phyloP scores from a whole-genome alignment of 768 basidiomycete species.

The Naganishia kalamii region DNA sequence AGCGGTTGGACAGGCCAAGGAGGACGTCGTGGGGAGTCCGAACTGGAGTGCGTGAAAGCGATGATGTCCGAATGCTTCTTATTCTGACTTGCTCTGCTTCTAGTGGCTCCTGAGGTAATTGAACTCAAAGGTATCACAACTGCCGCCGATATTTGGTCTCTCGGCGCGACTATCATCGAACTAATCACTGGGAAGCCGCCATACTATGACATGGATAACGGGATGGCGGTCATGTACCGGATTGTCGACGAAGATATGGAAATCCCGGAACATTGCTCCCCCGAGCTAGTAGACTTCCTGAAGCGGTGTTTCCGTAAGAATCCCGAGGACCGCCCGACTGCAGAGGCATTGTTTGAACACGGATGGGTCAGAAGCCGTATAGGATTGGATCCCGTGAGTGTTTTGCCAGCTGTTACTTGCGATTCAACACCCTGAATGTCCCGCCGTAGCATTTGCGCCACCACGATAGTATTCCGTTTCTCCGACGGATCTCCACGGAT shows the following conservation, averaged over 20 bases:
- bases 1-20: constrained; percentile 66
- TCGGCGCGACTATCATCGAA: constrained; percentile 91
- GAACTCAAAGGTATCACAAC: constrained; percentile 56
- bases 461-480: constrained; percentile 91
- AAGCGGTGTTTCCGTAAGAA: constrained; percentile 85
- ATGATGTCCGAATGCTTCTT: not conserved
- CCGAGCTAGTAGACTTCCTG: constrained; percentile 71
- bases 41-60: constrained; percentile 66
- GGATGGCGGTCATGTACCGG: constrained; percentile 94
- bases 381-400: constrained; percentile 49
- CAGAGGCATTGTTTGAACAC: constrained; percentile 79
- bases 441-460: constrained; percentile 65
- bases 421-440: not conserved
- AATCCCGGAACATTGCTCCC: constrained; percentile 70
- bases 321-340: constrained; percentile 71
- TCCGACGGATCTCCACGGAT: constrained; percentile 68
- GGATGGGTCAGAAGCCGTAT: constrained; percentile 79
- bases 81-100: not conserved
- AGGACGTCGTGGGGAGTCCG: constrained; percentile 71
- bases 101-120: constrained; percentile 94
- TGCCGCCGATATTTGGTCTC: constrained; percentile 90
- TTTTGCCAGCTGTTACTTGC: not conserved
- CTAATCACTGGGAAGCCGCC: constrained; percentile 86
- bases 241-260: constrained; percentile 91
- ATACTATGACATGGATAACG: constrained; percentile 79